phyloP scores from a whole-genome alignment of 2,329 filamentous ascomycete genomes.

The Aspergillus oerlinghausenensis region DNA sequence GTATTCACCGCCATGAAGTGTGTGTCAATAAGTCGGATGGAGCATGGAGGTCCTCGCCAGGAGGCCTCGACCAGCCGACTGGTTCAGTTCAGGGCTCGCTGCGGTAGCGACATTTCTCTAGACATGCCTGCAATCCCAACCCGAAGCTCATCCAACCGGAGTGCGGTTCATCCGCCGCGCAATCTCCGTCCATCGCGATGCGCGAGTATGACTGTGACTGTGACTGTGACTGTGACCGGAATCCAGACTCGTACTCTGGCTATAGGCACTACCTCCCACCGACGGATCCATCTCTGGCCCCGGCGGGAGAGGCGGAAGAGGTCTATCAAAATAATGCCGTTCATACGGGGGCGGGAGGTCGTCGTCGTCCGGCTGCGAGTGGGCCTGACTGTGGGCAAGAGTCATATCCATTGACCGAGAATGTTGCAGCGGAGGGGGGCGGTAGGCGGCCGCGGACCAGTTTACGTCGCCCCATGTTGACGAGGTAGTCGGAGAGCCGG shows the following conservation, averaged over 20 bases:
- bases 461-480: not conserved
- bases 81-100: not conserved
- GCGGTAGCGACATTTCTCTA: not conserved
- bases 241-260: not conserved
- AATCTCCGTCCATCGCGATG: constrained; percentile 22
- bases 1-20: not conserved
- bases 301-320: constrained; percentile 7
- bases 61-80: no score
- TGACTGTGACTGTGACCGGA: not conserved
- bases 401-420: constrained; percentile 4
- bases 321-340: constrained; percentile 19
- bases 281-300: not conserved
- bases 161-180: constrained; percentile 17
- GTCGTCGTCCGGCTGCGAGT: not conserved
- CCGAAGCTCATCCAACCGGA: not conserved
- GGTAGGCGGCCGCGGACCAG: not conserved
- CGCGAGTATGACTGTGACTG: not conserved
- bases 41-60: not conserved
- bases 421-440: not conserved
- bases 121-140: not conserved
- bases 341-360: constrained; percentile 27
- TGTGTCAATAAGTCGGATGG: not conserved
- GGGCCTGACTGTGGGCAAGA: not conserved
- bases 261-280: not conserved
- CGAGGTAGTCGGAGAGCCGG: not conserved